These are phyloP conservation scores for Chloris gayana DNA, from an alignment of 176 grass and related monocot species.

Conservation along the genomic window DNA sequence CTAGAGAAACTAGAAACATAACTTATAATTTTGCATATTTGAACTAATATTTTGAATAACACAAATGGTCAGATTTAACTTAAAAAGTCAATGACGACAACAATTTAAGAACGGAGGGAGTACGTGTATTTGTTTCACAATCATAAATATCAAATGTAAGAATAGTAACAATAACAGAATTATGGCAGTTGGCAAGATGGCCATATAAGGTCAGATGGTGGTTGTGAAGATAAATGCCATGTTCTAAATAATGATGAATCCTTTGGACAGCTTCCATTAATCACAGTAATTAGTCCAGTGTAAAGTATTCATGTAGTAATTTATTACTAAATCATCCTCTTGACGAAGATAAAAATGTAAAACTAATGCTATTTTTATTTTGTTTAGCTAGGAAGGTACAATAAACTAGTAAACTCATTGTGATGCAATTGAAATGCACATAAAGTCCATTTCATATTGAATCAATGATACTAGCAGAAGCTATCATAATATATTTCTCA, in stretches of 20 bases:
- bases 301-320: neutral
- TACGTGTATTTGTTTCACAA: neutral
- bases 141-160: constrained; percentile 20
- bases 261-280: constrained; percentile 11
- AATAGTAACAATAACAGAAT: constrained; percentile 5
- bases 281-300: neutral
- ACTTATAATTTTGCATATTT: too few species aligned
- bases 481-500: constrained; percentile 52
- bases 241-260: constrained; percentile 5
- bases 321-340: constrained; percentile 1
- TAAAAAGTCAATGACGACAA: too few species aligned
- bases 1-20: too few species aligned
- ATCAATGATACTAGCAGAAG: constrained; percentile 54
- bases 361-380: neutral
- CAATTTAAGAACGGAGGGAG: too few species aligned
- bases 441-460: constrained; percentile 33
- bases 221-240: constrained; percentile 23
- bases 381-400: constrained; percentile 21
- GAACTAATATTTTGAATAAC: too few species aligned
- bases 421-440: neutral
- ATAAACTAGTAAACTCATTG: constrained; percentile 24
- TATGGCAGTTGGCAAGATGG: neutral
- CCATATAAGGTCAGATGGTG: neutral
- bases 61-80: too few species aligned
- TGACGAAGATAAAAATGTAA: neutral